These are phyloP conservation scores for Galerina marginata DNA, from an alignment of 768 basidiomycete genomes.

Conservation along the genomic window DNA sequence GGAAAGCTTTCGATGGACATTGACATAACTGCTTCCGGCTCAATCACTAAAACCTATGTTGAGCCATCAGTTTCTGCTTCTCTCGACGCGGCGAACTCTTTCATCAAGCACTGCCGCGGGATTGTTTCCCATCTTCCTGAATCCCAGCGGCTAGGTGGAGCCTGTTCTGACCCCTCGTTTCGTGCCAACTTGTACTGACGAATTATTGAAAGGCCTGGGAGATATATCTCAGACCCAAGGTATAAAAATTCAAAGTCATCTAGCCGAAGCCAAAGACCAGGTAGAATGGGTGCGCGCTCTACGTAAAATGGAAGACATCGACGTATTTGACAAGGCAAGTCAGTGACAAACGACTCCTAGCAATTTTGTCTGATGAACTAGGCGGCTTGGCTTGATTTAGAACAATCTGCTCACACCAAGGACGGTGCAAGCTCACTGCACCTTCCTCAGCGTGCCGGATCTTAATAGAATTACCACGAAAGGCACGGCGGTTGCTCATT, in stretches of 20 bases:
- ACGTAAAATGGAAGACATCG: conserved; percentile 70
- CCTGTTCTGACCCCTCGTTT: conserved; percentile 91
- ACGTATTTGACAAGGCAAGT: conserved; percentile 72
- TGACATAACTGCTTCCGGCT: conserved; percentile 54
- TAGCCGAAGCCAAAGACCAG: conserved; percentile 81
- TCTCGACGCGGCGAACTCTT: conserved; percentile 55
- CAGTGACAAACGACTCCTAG: background rate
- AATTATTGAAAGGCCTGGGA: conserved; percentile 67
- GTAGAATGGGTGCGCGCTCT: conserved; percentile 71
- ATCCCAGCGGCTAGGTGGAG: conserved; percentile 62
- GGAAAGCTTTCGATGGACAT: conserved; percentile 86
- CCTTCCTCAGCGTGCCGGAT: conserved; percentile 64
- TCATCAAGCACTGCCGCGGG: conserved; percentile 56
- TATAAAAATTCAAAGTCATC: conserved; percentile 78
- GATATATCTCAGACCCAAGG: conserved; percentile 49
- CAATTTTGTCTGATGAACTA: background rate
- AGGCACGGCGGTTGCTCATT: conserved; percentile 79
- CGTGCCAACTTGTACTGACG: conserved; percentile 85
- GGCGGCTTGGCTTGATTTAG: conserved; percentile 38
- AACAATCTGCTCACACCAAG: conserved; percentile 61
- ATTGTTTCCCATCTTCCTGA: conserved; percentile 44
- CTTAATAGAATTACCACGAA: conserved; percentile 52
- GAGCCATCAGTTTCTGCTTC: conserved; percentile 61
- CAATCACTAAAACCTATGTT: conserved; percentile 70
- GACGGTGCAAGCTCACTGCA: conserved; percentile 90